Percentiles rank a stretch among this genome's conserved stretches.
Evolutionary conservation across 2,329 filamentous ascomycete genomes (phyloP).

Genomic region (Xylariaceae sp.): DNA sequence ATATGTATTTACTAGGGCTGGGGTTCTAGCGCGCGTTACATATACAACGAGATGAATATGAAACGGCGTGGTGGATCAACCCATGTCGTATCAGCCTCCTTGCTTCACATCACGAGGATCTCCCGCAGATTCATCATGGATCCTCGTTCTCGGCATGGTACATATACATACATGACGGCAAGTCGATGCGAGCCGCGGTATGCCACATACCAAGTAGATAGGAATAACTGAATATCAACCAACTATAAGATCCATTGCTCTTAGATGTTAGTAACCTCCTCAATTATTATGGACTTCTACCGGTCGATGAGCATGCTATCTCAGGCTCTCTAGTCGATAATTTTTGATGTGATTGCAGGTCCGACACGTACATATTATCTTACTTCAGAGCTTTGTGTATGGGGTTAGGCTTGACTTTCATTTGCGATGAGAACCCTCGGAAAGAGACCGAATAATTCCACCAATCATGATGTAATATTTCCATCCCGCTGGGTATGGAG

Average conservation of each 20-base stretch:
- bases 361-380: no score
- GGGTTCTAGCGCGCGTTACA: not conserved
- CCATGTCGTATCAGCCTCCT: not conserved
- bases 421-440: conserved; percentile 17
- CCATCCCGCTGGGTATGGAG: conserved; percentile 6
- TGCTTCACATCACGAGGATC: conserved; percentile 19
- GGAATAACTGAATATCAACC: no score
- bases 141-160: not conserved
- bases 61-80: not conserved
- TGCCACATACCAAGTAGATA: no score
- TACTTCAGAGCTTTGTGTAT: no score
- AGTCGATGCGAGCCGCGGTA: not conserved
- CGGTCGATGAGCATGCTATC: no score
- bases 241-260: no score
- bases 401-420: not conserved
- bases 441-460: conserved; percentile 14
- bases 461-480: conserved; percentile 9
- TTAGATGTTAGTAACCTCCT: no score
- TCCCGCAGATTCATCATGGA: conserved; percentile 18
- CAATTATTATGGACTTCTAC: no score
- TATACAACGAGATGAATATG: not conserved
- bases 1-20: not conserved
- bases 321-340: no score
- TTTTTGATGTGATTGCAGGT: no score
- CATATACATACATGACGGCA: not conserved